phyloP scores from a whole-genome alignment of 768 basidiomycete genomes.

The Pisolithus tinctorius region DNA sequence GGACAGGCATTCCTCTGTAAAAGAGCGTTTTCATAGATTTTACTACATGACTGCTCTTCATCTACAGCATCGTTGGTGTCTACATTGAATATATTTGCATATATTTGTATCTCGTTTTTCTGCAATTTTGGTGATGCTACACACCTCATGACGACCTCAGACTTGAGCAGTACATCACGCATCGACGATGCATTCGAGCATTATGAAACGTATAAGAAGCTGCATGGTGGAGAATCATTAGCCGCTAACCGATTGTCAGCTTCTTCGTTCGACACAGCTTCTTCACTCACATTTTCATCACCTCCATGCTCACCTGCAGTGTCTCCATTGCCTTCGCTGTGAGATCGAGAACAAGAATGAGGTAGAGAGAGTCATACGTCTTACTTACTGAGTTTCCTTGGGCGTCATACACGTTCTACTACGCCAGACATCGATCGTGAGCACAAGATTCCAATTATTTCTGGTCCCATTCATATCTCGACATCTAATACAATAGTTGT shows the following conservation, averaged over 20 bases:
- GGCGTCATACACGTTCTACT: conserved; percentile 36
- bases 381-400: conserved; percentile 56
- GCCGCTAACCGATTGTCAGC: conserved; percentile 48
- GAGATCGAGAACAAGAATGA: conserved; percentile 23
- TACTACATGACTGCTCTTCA: too few species aligned
- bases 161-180: conserved; percentile 12
- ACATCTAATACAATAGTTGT: conserved; percentile 15
- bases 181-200: conserved; percentile 86
- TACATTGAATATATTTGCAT: too few species aligned
- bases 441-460: conserved; percentile 49
- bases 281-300: conserved; percentile 23
- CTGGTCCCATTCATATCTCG: conserved; percentile 51
- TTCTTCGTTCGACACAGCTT: conserved; percentile 47
- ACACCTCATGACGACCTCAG: conserved; percentile 9
- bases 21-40: too few species aligned
- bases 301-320: conserved; percentile 35
- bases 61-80: too few species aligned
- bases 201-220: conserved; percentile 77
- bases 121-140: neutral
- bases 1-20: too few species aligned
- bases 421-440: conserved; percentile 47
- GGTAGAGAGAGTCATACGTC: conserved; percentile 35
- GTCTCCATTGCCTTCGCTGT: conserved; percentile 24
- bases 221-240: conserved; percentile 25
- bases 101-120: too few species aligned